These are phyloP conservation scores for Oryza longistaminata DNA, from an alignment of 176 grass and related monocot species.

Conservation along the genomic window DNA sequence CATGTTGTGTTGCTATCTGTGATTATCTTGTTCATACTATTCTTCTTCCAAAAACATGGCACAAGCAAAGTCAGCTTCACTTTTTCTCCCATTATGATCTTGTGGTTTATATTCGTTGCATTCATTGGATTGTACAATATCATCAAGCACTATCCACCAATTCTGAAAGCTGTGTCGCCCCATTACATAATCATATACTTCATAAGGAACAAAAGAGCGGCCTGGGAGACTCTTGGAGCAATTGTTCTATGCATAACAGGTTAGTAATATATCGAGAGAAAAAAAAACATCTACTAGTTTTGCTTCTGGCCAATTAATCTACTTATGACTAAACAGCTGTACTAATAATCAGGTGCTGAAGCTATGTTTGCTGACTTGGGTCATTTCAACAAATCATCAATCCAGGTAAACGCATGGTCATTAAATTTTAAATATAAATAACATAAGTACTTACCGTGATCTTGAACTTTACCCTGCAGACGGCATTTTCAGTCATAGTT, in stretches of 20 bases:
- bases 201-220: slow-evolving; percentile 47
- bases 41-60: slow-evolving; percentile 62
- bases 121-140: slow-evolving; percentile 71
- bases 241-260: slow-evolving; percentile 80
- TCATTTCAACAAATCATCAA: slow-evolving; percentile 76
- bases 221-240: slow-evolving; percentile 73
- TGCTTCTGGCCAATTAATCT: background rate
- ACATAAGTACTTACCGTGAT: background rate
- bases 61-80: slow-evolving; percentile 78
- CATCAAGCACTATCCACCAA: slow-evolving; percentile 61
- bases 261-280: slow-evolving; percentile 3
- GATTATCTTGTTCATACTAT: slow-evolving; percentile 60
- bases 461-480: slow-evolving; percentile 30
- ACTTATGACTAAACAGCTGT: background rate
- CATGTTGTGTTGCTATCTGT: slow-evolving; percentile 65
- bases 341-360: slow-evolving; percentile 66
- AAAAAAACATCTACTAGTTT: background rate
- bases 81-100: slow-evolving; percentile 77
- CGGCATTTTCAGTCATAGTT: slow-evolving; percentile 58
- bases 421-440: background rate
- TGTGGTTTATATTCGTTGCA: slow-evolving; percentile 58
- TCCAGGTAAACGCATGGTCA: slow-evolving; percentile 51
- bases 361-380: slow-evolving; percentile 93
- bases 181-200: slow-evolving; percentile 65
- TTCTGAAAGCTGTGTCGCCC: slow-evolving; percentile 64